A percentile compares a stretch with the other conserved stretches of the same genome.
These are phyloP conservation scores for Ogataea degrootiae DNA, from an alignment of 805 yeast species.

Conservation along the genomic window DNA sequence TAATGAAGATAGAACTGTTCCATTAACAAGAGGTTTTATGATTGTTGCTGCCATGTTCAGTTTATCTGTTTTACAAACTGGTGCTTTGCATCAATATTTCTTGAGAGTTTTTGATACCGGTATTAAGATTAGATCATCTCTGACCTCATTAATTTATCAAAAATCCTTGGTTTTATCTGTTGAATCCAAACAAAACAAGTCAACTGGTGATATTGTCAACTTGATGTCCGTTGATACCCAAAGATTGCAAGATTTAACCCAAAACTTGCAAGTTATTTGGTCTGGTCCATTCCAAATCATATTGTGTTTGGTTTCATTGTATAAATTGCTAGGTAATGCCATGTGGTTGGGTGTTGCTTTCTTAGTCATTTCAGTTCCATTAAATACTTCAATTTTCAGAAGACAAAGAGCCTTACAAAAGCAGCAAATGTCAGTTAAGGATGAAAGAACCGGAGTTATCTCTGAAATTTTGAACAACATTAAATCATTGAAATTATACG, in stretches of 20 bases:
- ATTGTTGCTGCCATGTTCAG: slow-evolving; percentile 72
- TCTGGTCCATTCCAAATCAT: slow-evolving; percentile 88
- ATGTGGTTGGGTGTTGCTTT: slow-evolving; percentile 95
- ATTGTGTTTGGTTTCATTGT: slow-evolving; percentile 68
- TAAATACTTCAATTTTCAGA: slow-evolving; percentile 66
- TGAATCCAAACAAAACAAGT: slow-evolving; percentile 64
- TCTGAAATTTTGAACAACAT: slow-evolving; percentile 87
- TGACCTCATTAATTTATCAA: slow-evolving; percentile 62
- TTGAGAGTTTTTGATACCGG: slow-evolving; percentile 71
- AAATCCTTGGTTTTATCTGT: slow-evolving; percentile 66
- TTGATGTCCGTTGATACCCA: slow-evolving; percentile 93
- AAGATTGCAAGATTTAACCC: slow-evolving; percentile 77
- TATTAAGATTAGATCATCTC: slow-evolving; percentile 66
- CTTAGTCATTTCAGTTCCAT: slow-evolving; percentile 72
- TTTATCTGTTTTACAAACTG: slow-evolving; percentile 73
- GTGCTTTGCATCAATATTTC: slow-evolving; percentile 73
- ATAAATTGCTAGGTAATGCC: slow-evolving; percentile 73
- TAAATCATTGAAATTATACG: slow-evolving; percentile 87
- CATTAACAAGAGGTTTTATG: slow-evolving; percentile 70
- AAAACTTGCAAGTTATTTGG: slow-evolving; percentile 77
- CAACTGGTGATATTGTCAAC: slow-evolving; percentile 92
- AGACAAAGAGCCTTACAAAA: slow-evolving; percentile 71
- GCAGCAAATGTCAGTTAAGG: slow-evolving; percentile 84
- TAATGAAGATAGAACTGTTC: slow-evolving; percentile 42
- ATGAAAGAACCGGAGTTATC: slow-evolving; percentile 84